Percentiles rank a stretch among this genome's conserved stretches.
phyloP scores from a whole-genome alignment of 257 asterid species.

The Buddleja alternifolia region DNA sequence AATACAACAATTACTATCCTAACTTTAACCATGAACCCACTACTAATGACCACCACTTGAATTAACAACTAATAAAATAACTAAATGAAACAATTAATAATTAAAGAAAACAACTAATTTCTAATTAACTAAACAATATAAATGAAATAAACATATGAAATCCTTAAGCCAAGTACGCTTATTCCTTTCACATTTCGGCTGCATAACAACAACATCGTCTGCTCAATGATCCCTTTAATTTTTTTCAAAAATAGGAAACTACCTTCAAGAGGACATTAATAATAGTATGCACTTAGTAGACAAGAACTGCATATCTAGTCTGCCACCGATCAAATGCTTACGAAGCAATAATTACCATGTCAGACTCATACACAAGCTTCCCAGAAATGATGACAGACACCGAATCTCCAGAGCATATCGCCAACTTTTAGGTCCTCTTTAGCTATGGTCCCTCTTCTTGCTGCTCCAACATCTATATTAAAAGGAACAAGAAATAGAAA shows the following conservation, averaged over 20 bases:
- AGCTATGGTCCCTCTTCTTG: constrained; percentile 90
- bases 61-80: no score
- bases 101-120: no score
- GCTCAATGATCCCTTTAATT: constrained; percentile 74
- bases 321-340: constrained; percentile 12
- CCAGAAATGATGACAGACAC: constrained; percentile 70
- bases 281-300: constrained; percentile 22
- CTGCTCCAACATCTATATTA: constrained; percentile 77
- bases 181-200: no score
- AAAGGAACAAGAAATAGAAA: constrained; percentile 15
- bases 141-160: no score
- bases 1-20: no score
- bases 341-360: constrained; percentile 60
- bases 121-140: no score
- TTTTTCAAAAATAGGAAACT: constrained; percentile 70
- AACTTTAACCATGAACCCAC: no score
- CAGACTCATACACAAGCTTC: constrained; percentile 59
- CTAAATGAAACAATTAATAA: no score
- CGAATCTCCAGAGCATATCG: constrained; percentile 87
- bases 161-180: no score
- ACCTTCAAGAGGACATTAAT: constrained; percentile 45
- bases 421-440: constrained; percentile 72
- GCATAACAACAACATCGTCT: constrained; percentile 91
- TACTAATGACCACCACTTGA: no score
- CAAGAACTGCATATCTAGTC: constrained; percentile 7